Evolutionary conservation across 2,329 filamentous ascomycete genomes (phyloP).

Genomic region (Venturia carpophila): DNA sequence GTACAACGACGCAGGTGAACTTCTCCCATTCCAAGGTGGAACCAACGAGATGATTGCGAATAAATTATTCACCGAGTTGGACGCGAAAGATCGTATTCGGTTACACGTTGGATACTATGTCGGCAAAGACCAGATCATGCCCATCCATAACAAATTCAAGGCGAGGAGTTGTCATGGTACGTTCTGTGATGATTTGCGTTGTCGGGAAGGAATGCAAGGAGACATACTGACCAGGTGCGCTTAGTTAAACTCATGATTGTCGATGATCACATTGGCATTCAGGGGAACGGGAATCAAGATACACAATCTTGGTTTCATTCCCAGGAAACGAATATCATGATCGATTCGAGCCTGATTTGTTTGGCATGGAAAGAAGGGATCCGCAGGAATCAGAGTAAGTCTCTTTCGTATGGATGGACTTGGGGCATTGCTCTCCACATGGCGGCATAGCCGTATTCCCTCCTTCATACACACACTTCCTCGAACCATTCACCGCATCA

Average conservation of each 20-base stretch:
- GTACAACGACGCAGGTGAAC: constrained; percentile 71
- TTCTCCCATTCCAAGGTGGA: constrained; percentile 67
- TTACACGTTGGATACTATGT: constrained; percentile 64
- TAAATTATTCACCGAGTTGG: constrained; percentile 49
- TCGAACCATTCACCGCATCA: background rate
- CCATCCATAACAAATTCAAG: constrained; percentile 59
- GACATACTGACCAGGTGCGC: constrained; percentile 4
- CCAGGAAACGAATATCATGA: constrained; percentile 69
- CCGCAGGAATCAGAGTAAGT: constrained; percentile 51
- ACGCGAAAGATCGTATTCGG: constrained; percentile 38
- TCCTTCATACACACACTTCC: no score
- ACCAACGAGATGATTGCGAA: constrained; percentile 65
- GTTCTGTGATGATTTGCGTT: constrained; percentile 14
- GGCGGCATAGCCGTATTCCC: no score
- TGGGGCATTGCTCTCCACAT: background rate
- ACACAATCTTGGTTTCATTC: constrained; percentile 73
- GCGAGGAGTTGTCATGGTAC: constrained; percentile 57
- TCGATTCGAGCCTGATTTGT: constrained; percentile 58
- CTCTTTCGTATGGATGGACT: background rate
- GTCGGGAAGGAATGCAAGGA: background rate
- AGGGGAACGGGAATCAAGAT: constrained; percentile 72
- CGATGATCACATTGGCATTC: constrained; percentile 59
- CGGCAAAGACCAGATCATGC: constrained; percentile 61
- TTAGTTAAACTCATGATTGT: constrained; percentile 64
- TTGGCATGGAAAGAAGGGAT: constrained; percentile 54